A percentile compares a stretch with the other conserved stretches of the same genome.
phyloP scores from a whole-genome alignment of 176 grass and related monocot species.

The Eragrostis nindensis region DNA sequence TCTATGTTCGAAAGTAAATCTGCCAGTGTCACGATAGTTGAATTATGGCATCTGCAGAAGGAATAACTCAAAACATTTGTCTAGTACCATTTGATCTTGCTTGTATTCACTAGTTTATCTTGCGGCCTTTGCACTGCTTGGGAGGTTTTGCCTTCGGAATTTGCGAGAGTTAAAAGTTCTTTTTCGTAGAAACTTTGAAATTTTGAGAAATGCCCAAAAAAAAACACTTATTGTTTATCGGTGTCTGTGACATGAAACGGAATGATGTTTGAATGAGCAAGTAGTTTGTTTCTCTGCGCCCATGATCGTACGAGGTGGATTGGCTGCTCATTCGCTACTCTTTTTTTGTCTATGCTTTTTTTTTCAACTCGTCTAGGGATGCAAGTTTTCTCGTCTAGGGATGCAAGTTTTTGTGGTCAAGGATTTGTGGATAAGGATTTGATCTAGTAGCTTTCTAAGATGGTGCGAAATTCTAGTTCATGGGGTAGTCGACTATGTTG shows the following conservation, averaged over 20 bases:
- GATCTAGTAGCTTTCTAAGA: too few species aligned
- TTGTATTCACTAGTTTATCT: conserved; percentile 16
- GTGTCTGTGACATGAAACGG: not conserved
- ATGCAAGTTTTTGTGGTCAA: too few species aligned
- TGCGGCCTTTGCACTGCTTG: not conserved
- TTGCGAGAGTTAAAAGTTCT: not conserved
- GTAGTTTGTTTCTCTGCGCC: not conserved
- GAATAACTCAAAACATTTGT: conserved; percentile 40
- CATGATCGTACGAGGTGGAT: not conserved
- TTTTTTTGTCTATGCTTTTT: not conserved
- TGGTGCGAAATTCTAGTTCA: too few species aligned
- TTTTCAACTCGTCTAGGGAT: too few species aligned
- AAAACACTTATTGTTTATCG: not conserved
- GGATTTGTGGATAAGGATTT: too few species aligned
- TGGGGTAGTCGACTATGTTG: too few species aligned
- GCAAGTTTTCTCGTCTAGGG: too few species aligned
- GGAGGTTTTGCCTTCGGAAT: conserved; percentile 3
- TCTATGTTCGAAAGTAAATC: conserved; percentile 37
- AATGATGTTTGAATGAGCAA: not conserved
- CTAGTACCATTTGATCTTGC: not conserved
- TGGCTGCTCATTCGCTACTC: not conserved
- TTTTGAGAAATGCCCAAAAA: not conserved
- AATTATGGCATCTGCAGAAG: conserved; percentile 42
- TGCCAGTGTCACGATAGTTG: conserved; percentile 30
- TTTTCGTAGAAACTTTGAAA: not conserved